These are phyloP conservation scores for Torulaspora delbrueckii DNA, from an alignment of 805 yeast species.

Conservation along the genomic window DNA sequence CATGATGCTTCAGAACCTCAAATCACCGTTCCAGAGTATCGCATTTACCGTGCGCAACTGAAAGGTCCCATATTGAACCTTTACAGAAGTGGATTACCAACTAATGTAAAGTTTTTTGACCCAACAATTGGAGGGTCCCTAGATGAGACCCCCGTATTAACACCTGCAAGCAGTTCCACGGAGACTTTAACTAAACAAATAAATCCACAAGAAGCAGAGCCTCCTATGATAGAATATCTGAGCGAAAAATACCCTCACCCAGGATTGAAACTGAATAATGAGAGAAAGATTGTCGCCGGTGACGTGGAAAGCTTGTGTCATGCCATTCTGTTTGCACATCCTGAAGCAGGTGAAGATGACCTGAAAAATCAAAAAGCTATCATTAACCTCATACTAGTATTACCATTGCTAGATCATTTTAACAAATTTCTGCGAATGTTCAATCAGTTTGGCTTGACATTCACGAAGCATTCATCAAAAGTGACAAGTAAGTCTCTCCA, in stretches of 20 bases:
- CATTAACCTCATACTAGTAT: constrained; percentile 42
- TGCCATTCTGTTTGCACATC: constrained; percentile 54
- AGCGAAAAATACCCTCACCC: constrained; percentile 59
- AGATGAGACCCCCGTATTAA: not conserved
- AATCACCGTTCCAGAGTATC: constrained; percentile 29
- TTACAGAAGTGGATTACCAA: constrained; percentile 48
- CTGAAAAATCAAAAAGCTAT: constrained; percentile 16
- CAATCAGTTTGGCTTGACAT: constrained; percentile 39
- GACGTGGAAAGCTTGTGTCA: constrained; percentile 73
- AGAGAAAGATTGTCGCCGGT: constrained; percentile 48
- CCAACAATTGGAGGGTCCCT: constrained; percentile 17
- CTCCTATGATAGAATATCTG: constrained; percentile 29
- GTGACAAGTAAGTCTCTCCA: constrained; percentile 22
- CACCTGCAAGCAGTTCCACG: not conserved
- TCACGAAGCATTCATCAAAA: constrained; percentile 29
- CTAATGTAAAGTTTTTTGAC: constrained; percentile 44
- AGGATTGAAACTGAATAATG: constrained; percentile 46
- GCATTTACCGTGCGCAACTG: constrained; percentile 59
- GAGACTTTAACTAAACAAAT: not conserved
- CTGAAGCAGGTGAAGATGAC: constrained; percentile 33
- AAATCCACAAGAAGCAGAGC: not conserved
- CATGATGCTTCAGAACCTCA: constrained; percentile 14
- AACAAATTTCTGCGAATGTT: constrained; percentile 42
- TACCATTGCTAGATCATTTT: constrained; percentile 53
- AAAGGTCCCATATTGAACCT: constrained; percentile 62